Base-by-base conservation (phyloP, 768 basidiomycete species). In the Boletus edulis region DNA sequence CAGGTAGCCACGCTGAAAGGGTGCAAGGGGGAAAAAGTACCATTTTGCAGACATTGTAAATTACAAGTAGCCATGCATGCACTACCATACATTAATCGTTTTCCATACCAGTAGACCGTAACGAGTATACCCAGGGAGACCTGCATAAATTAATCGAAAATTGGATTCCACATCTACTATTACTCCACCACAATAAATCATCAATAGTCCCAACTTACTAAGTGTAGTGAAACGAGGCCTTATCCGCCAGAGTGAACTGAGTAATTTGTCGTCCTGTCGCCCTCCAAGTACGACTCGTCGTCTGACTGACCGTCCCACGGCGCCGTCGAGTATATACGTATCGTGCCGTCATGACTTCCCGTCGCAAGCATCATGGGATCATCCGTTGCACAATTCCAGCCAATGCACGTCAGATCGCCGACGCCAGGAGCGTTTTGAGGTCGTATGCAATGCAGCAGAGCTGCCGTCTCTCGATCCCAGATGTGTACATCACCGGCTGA, bases 391-490 rank as follows among this genome's bases (percentile, higher is more conserved):
- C 80, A 81, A 64, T 89, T 92, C 89, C 90, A 92, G 14, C 87
- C 87, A 39, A 91, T 81, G 57, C 87, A 88, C 10, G 91, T 91
- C 55, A 92, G 65, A 64, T 91, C 89, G 24, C 86, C 86, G 2
- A 49, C 58, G 4, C 82, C 79, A 31, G 81, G 78, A 12, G 60
- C 24, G 17, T 60, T 65, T 14, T 84, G 85, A 29, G 83, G 79
- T 14, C 80, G 82, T 60, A 93, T 78, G 58, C 84, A 80, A 57
- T 90, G 89, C 3, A 93, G 75, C 2, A 90, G 73, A 9, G 82
- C 78, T 6, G 81, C 91, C 12, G 86, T 87, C 71, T 91, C 89
- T 55, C 84, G 82, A 63, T 93, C 91, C 91, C 91, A 93, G 13
- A 92, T 88, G 64, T 89, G 86, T 14, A 93, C 85, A 62, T 91